Evolutionary conservation across 2,329 filamentous ascomycete genomes (phyloP), one percentile per base, ranked within the genome.

Genomic region (Calycina herbarum): DNA sequence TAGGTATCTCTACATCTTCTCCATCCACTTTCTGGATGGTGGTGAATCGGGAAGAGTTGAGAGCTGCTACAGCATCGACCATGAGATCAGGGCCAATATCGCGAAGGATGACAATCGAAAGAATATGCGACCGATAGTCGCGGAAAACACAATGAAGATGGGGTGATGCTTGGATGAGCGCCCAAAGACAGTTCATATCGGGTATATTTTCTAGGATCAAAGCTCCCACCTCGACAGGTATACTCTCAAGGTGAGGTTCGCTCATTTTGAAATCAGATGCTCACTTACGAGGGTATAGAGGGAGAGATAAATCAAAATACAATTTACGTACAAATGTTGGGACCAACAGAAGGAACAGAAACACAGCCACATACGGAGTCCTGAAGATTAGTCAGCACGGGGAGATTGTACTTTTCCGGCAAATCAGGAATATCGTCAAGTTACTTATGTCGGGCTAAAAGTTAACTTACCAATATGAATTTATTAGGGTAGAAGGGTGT

Each of bases 151-250:
- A 4, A 57, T 62, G 29, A 4, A 62, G 24, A 31, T 56, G 56
- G 10, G 60, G 54, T 54, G 64, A 65, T 42, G 60, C 60, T 58
- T 40, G 64, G 15, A 64, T 33, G 24, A 60, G 31, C 20, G 57
- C 57, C 63, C 63, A 64, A n/a, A 61, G 57, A 42, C 57, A 61
- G 20, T 13, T 27, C 33, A 61, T 57, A 64, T 61, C 57, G 57
- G 63, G 57, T 29, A 57, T 31, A 57, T 60, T 57, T 31, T 60
- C 11, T 1, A 64, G 45, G 29, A 64, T 61, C 17, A 61, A 10
- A n/a, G 42, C 42, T 24, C n/a, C 42, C 42, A 48, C 42, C n/a
- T 48, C 42, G 15, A 48, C 8, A 6, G n/a, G 42, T 5, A 20
- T 48, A 7, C 3, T 20, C 7, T 48, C 42, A 48, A 48, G 17